A percentile compares a stretch with the other conserved stretches of the same genome.
Evolutionary conservation across 2,329 filamentous ascomycete species (phyloP).

Genomic region (Immersiporthe knoxdaviesiana): DNA sequence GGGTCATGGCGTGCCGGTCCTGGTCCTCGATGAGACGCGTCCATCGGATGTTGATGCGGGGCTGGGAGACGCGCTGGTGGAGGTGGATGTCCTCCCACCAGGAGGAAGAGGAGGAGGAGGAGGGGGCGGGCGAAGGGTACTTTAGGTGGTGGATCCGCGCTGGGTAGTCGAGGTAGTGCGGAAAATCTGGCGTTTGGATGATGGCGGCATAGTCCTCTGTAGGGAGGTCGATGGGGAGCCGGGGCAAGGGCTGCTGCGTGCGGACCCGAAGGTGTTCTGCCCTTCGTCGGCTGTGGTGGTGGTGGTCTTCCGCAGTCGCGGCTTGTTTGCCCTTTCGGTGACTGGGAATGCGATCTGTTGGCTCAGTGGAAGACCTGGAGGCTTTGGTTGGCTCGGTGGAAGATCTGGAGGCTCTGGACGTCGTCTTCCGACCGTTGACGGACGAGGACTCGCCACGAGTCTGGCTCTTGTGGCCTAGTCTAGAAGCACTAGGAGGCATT

Average conservation of each 20-base stretch:
- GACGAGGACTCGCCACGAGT: not conserved
- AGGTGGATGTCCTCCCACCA: slow-evolving; percentile 18
- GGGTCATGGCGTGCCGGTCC: not conserved
- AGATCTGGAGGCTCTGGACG: not conserved
- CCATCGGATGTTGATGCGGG: slow-evolving; percentile 15
- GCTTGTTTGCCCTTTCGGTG: not conserved
- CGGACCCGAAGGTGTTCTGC: not conserved
- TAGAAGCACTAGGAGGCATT: not conserved
- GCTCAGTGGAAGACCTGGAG: not conserved
- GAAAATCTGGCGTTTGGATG: not conserved
- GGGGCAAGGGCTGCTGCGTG: not conserved
- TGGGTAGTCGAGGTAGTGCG: slow-evolving; percentile 18
- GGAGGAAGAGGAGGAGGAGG: not conserved
- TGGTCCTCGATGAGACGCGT: not conserved
- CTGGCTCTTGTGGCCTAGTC: not conserved
- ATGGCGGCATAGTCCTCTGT: slow-evolving; percentile 19
- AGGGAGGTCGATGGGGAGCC: slow-evolving; percentile 12
- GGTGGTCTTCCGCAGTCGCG: not conserved
- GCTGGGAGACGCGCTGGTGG: slow-evolving; percentile 15
- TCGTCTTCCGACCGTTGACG: not conserved
- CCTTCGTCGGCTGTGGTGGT: not conserved
- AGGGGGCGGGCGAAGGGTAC: not conserved
- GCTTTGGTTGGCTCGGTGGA: not conserved
- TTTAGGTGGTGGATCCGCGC: slow-evolving; percentile 19
- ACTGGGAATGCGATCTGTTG: not conserved